Conservation (phyloP, 106 monocot species). For the Dendrobium nobile region DNA sequence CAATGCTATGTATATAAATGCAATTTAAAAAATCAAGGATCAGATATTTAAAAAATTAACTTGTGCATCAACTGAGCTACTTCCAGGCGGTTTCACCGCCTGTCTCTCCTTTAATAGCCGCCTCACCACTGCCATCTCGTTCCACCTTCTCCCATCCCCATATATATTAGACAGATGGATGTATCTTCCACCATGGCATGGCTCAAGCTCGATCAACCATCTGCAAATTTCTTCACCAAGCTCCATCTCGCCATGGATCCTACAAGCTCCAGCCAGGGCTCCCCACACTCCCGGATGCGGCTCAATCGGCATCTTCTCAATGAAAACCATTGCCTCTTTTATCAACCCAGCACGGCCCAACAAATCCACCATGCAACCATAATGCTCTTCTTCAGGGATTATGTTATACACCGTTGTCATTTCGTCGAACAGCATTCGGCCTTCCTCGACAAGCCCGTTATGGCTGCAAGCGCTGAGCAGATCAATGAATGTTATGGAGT, state of each 20-base stretch:
- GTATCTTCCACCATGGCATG: conserved; percentile 43
- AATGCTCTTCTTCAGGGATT: conserved; percentile 50
- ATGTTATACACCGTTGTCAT: conserved; percentile 39
- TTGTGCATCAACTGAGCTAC: conserved; percentile 28
- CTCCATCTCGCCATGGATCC: conserved; percentile 40
- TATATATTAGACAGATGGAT: conserved; percentile 56
- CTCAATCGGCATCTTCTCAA: conserved; percentile 44
- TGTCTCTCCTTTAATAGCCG: conserved; percentile 36
- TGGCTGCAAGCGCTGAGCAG: conserved; percentile 60
- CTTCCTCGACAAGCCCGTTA: conserved; percentile 48
- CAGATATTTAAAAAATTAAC: neutral
- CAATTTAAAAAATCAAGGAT: too few relatives aligned
- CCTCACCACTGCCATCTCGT: conserved; percentile 45
- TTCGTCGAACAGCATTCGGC: conserved; percentile 33
- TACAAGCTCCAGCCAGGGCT: conserved; percentile 57
- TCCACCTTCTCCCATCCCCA: conserved; percentile 51
- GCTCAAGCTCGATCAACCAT: conserved; percentile 52
- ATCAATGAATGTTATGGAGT: conserved; percentile 46
- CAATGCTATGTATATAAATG: too few relatives aligned
- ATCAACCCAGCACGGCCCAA: conserved; percentile 52
- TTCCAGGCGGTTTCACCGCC: conserved; percentile 40
- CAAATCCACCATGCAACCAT: conserved; percentile 72
- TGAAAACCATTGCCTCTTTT: conserved; percentile 47
- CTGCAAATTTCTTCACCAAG: conserved; percentile 46
- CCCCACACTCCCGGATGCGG: conserved; percentile 49